Evolutionary conservation across 495 filamentous ascomycete genomes (phyloP).

Genomic region (Lasiosphaeria ovina): DNA sequence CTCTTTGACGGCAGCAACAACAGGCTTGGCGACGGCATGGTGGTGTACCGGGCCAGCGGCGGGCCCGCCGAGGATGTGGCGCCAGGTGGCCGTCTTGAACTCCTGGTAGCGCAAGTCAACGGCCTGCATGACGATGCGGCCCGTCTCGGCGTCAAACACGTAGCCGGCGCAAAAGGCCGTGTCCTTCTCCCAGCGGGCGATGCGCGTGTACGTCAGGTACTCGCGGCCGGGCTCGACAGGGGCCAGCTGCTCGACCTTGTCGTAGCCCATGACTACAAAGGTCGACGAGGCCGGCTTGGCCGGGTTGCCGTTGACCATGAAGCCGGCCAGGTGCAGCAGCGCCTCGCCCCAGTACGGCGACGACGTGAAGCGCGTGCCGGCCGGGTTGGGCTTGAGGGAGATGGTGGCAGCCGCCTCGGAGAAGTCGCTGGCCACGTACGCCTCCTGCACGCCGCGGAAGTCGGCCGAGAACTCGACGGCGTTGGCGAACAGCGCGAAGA

Average conservation of each 20-base stretch:
- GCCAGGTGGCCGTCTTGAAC: not conserved
- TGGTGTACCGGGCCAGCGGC: not conserved
- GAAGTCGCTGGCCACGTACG: constrained; percentile 15
- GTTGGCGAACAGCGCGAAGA: constrained; percentile 23
- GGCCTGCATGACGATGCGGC: constrained; percentile 44
- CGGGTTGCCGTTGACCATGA: constrained; percentile 36
- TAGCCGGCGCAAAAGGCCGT: constrained; percentile 55
- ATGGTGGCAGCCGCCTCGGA: constrained; percentile 14
- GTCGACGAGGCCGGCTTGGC: constrained; percentile 68
- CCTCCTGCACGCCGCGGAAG: constrained; percentile 22
- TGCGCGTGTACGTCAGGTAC: constrained; percentile 64
- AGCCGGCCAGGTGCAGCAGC: constrained; percentile 25
- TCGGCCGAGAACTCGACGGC: constrained; percentile 18
- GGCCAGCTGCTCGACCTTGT: not conserved
- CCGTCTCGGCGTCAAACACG: constrained; percentile 53
- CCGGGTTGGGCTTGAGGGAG: constrained; percentile 15
- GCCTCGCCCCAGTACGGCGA: constrained; percentile 22
- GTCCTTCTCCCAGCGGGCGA: constrained; percentile 44
- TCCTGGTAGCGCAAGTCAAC: constrained; percentile 57
- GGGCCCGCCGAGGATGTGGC: not conserved
- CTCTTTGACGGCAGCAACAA: not conserved
- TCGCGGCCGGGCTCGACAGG: constrained; percentile 55
- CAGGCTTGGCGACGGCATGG: not conserved
- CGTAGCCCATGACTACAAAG: constrained; percentile 49
- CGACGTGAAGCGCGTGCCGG: constrained; percentile 15